Evolutionary conservation across 176 grass and related monocot genomes (phyloP), one percentile per base, ranked within the genome.

Genomic region (Poa pratensis): DNA sequence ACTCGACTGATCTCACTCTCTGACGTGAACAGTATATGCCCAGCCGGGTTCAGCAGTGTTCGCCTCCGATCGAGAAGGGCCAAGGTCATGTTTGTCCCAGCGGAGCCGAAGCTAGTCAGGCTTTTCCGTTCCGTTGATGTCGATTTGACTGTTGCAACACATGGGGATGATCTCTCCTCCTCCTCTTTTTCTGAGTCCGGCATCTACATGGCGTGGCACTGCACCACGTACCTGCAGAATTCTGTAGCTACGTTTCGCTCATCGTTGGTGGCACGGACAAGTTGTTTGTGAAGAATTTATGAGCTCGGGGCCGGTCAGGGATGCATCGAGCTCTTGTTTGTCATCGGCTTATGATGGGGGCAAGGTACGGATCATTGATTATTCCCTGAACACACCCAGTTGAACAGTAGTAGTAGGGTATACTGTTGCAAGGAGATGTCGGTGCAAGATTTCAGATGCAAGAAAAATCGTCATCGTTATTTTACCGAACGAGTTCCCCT

Each of bases 61-160:
- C 5, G 6, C 76, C 82, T 78, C 62, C 52, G 51, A 0, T 43
- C 19, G 20, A 32, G 40, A 32, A 57, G 11, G 26, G 67, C 65
- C 75, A 74, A 37, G 68, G 5, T 62, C 62, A 43, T 32, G 46
- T 61, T 63, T 74, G 87, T 40, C 66, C 17, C 43, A 17, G 22
- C n/a, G 2, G 68, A 23, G 68, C 37, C 2, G 18, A 39, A 12
- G 17, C 15, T 34, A 7, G 4, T 18, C 26, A 46, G 13, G 67
- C 60, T 75, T 43, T 43, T 65, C 66, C 78, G 79, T 77, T 54
- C 34, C 65, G 63, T 67, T 35, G 5, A 27, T 71, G 72, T 77
- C 79, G 49, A 72, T 80, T 40, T 51, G 58, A 83, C 84, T 87
- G 89, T 80, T 51, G 66, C 84, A 55, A 86, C 84, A 86, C 88